Evolutionary conservation across 805 yeast species (phyloP).

Genomic region (Suhomyces xylopsoci): DNA sequence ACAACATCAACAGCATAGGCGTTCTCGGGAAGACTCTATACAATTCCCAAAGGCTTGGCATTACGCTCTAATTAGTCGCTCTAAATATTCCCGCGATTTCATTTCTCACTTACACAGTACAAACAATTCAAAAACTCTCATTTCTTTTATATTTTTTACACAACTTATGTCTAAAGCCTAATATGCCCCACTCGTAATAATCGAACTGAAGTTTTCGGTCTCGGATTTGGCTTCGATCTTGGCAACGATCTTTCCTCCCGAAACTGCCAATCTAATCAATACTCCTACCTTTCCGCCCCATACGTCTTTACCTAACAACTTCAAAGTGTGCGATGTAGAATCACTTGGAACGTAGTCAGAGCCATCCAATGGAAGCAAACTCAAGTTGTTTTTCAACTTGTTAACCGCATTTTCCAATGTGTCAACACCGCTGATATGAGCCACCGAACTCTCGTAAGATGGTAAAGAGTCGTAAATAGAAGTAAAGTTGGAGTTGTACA

Average conservation of each 20-base stretch:
- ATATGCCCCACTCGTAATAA: slow-evolving; percentile 43
- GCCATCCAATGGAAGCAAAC: slow-evolving; percentile 63
- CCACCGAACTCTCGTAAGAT: slow-evolving; percentile 59
- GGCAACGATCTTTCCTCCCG: slow-evolving; percentile 58
- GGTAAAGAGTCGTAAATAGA: slow-evolving; percentile 70
- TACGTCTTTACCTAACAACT: slow-evolving; percentile 76
- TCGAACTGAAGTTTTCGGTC: slow-evolving; percentile 45
- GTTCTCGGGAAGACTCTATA: background rate
- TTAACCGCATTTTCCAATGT: slow-evolving; percentile 43
- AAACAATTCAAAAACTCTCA: background rate
- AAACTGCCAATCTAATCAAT: slow-evolving; percentile 46
- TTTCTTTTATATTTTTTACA: background rate
- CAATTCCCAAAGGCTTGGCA: background rate
- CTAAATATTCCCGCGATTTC: background rate
- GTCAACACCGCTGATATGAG: slow-evolving; percentile 51
- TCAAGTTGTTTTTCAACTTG: slow-evolving; percentile 49
- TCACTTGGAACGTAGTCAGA: slow-evolving; percentile 62
- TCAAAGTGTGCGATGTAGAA: slow-evolving; percentile 65
- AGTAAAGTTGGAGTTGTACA: slow-evolving; percentile 74
- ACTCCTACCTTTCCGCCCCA: slow-evolving; percentile 57
- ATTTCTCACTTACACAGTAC: background rate
- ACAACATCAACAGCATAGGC: background rate
- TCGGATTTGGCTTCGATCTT: slow-evolving; percentile 52
- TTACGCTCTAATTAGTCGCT: background rate
- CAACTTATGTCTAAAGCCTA: slow-evolving; percentile 1